Evolutionary conservation across 208 protist genomes (phyloP).

Genomic region (Willaertia magna): DNA sequence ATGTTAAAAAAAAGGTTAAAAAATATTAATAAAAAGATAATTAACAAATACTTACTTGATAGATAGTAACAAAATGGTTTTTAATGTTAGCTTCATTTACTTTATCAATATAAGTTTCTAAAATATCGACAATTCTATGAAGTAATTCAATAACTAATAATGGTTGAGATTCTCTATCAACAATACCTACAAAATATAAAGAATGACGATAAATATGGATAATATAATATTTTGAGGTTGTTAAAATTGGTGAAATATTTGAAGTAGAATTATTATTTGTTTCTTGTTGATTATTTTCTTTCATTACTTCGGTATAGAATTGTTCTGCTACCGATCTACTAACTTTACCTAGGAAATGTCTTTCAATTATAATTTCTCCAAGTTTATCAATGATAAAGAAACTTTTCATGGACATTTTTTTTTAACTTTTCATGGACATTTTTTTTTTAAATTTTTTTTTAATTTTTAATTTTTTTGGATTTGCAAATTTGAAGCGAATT

Average conservation of each 20-base stretch:
- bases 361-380: conserved; percentile 57
- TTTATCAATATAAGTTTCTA: conserved; percentile 57
- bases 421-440: too few relatives aligned
- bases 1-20: background rate
- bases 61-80: conserved; percentile 72
- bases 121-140: conserved; percentile 38
- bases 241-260: background rate
- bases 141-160: conserved; percentile 60
- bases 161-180: conserved; percentile 45
- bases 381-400: background rate
- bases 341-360: conserved; percentile 55
- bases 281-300: background rate
- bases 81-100: conserved; percentile 55
- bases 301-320: conserved; percentile 44
- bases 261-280: background rate
- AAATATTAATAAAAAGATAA: background rate
- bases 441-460: too few relatives aligned
- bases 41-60: conserved; percentile 33
- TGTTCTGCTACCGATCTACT: conserved; percentile 47
- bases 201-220: background rate
- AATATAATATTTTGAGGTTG: background rate
- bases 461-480: too few relatives aligned
- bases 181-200: conserved; percentile 4
- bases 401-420: too few relatives aligned
- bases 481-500: too few relatives aligned